Base-by-base conservation (phyloP, 1,284 basidiomycete genomes). In the Ceratobasidium sp. region DNA sequence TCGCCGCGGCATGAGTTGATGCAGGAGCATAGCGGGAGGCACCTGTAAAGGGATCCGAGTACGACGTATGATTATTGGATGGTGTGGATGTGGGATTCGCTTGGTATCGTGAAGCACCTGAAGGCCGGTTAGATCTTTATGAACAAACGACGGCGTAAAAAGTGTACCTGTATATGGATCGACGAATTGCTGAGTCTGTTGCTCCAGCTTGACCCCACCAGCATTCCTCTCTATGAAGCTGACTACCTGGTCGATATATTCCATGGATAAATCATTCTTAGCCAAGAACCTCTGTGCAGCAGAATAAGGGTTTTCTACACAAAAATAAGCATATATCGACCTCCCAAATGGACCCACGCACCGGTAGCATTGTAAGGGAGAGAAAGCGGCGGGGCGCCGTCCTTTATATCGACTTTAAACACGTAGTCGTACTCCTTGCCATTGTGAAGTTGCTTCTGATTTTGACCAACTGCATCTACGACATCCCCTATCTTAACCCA, bases 351-450 rank as follows among this genome's bases (percentile, higher is more conserved):
- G 6, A 50, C 5, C 36, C 2, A 72, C 85, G 71, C 72, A 92
- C 94, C 93, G 50, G 85, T 85, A 13, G 84, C 86, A 76, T 98
- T 98, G 79, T 92, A 99, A 0, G 96, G 95, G 33, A 99, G 83
- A 76, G 98, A 98, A 72, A 99, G 82, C 5, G 95, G 89, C 5
- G 96, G 95, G 23, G 86, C 87, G 6, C 94, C 96, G 72, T 98
- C 96, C 72, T 93, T 84, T 29, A 98, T 90, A 75, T 98, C 96
- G 19, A 99, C 95, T 75, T 98, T 95, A 75, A 99, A 99, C 7
- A 99, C 96, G 75, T 98, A 96, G 79, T 99, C 97, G 76, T 95
- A 99, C 79, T 98, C 96, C 76, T 89, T 89, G 30, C 97, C 97
- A 73, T 92, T 79, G 77, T 91, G 90, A 4, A 96, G 82, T 77